Conservation (phyloP, 768 basidiomycete species). For the Pleurotus citrinopileatus region DNA sequence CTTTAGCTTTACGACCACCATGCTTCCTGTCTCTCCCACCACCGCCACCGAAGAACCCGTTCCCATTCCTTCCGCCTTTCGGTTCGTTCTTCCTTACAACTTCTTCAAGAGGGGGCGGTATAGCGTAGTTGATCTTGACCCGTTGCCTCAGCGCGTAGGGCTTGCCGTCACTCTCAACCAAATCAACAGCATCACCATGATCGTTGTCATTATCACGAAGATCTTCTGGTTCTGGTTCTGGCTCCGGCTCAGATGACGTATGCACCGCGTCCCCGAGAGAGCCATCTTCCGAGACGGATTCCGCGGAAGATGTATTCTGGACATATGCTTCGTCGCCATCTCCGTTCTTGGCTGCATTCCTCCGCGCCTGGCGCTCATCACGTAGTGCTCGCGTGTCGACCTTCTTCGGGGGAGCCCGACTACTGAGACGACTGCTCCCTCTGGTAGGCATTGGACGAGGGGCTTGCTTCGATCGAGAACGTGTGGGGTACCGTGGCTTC, state of each 20-base stretch:
- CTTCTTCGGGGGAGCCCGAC: slow-evolving; percentile 14
- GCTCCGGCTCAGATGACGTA: slow-evolving; percentile 40
- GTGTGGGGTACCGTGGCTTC: slow-evolving; percentile 35
- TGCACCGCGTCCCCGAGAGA: slow-evolving; percentile 54
- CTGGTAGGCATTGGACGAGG: slow-evolving; percentile 13
- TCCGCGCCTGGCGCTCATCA: slow-evolving; percentile 24
- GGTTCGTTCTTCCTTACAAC: slow-evolving; percentile 38
- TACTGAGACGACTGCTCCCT: slow-evolving; percentile 17
- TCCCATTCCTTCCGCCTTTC: slow-evolving; percentile 27
- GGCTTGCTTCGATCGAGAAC: slow-evolving; percentile 35
- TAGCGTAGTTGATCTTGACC: slow-evolving; percentile 72
- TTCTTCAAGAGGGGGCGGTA: slow-evolving; percentile 80
- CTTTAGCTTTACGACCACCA: slow-evolving; percentile 28
- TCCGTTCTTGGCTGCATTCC: slow-evolving; percentile 19
- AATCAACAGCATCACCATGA: slow-evolving; percentile 41
- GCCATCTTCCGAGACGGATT: slow-evolving; percentile 54
- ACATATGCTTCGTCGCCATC: slow-evolving; percentile 54
- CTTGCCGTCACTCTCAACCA: slow-evolving; percentile 50
- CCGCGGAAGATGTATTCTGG: slow-evolving; percentile 42
- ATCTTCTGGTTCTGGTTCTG: slow-evolving; percentile 30
- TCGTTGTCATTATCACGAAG: slow-evolving; percentile 33
- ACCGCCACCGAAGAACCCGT: slow-evolving; percentile 27
- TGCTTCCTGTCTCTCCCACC: slow-evolving; percentile 25
- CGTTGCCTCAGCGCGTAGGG: slow-evolving; percentile 69
- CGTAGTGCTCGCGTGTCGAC: slow-evolving; percentile 19